These are phyloP conservation scores for Pythium coloratum DNA, from an alignment of 352 stramenopile genomes.

Conservation along the genomic window DNA sequence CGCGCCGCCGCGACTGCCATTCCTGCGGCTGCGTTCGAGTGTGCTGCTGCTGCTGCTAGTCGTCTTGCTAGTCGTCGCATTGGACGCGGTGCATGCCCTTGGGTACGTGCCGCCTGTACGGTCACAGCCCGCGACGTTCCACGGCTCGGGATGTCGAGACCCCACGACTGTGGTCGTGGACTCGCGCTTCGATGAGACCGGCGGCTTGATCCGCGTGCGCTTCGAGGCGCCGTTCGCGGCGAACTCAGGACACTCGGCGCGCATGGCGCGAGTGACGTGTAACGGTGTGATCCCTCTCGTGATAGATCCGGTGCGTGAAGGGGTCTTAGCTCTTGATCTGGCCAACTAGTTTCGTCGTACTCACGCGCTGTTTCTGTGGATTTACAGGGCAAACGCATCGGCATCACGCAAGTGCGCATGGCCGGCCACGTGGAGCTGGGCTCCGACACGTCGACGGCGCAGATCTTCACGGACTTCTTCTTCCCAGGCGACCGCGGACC, in stretches of 20 bases:
- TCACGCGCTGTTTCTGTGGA: background rate
- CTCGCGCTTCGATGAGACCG: constrained; percentile 11
- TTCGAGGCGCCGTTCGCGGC: constrained; percentile 11
- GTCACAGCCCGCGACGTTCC: constrained; percentile 5
- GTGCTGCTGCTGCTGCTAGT: background rate
- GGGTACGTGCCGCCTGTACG: constrained; percentile 2
- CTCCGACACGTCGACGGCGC: constrained; percentile 3
- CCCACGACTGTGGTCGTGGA: constrained; percentile 2
- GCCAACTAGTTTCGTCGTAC: background rate
- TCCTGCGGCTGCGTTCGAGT: background rate
- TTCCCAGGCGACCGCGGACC: constrained; percentile 16
- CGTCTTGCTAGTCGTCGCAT: background rate
- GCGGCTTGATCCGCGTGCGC: constrained; percentile 14
- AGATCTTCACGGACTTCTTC: constrained; percentile 31
- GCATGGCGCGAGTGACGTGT: constrained; percentile 11
- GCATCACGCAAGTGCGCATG: constrained; percentile 28
- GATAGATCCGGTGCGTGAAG: constrained; percentile 11
- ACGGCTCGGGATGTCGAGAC: constrained; percentile 17
- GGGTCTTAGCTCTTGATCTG: no score
- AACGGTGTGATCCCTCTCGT: constrained; percentile 23
- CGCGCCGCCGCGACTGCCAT: constrained; percentile 1
- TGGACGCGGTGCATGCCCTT: background rate
- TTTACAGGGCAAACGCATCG: constrained; percentile 24
- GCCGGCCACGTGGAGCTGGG: constrained; percentile 24
- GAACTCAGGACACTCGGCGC: background rate